Percentiles rank a stretch among this genome's conserved stretches.
Conservation (phyloP, 164 flowering plant species). For the Hamamelis virginiana region DNA sequence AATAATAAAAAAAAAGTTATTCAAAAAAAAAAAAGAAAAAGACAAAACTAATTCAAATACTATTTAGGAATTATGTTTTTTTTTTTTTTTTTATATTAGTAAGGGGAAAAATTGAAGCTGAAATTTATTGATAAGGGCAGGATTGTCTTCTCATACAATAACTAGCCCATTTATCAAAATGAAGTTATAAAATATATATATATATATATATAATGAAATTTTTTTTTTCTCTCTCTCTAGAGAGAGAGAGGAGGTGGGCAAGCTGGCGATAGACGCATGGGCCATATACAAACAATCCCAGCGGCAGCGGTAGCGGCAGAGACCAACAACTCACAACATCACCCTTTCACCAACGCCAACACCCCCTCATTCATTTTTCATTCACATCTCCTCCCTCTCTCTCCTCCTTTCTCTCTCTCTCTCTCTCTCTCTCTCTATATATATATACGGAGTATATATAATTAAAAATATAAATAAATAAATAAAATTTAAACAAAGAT, state of each 20-base stretch:
- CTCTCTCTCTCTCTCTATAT: too few species aligned
- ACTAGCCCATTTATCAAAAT: neutral
- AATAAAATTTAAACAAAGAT: neutral
- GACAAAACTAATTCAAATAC: too few species aligned
- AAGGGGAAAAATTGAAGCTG: too few species aligned
- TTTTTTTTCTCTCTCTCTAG: neutral
- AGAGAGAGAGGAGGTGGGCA: conserved; percentile 1
- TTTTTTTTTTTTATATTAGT: neutral
- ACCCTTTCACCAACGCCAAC: conserved; percentile 3
- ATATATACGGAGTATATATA: conserved; percentile 1
- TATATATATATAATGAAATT: too few species aligned
- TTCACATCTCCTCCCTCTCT: too few species aligned
- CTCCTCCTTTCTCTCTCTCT: neutral
- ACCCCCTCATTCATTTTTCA: too few species aligned
- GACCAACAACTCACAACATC: conserved; percentile 24
- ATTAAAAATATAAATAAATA: conserved; percentile 7
- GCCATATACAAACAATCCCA: conserved; percentile 34
- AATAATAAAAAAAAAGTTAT: too few species aligned
- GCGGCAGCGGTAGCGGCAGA: conserved; percentile 37
- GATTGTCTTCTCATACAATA: neutral
- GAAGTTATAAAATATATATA: too few species aligned
- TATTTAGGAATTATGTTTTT: neutral
- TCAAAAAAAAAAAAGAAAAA: neutral
- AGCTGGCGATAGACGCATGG: conserved; percentile 34
- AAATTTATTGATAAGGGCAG: neutral